Conservation (phyloP, 371 early-diverging fungal species). For the Mucor circinelloides region DNA sequence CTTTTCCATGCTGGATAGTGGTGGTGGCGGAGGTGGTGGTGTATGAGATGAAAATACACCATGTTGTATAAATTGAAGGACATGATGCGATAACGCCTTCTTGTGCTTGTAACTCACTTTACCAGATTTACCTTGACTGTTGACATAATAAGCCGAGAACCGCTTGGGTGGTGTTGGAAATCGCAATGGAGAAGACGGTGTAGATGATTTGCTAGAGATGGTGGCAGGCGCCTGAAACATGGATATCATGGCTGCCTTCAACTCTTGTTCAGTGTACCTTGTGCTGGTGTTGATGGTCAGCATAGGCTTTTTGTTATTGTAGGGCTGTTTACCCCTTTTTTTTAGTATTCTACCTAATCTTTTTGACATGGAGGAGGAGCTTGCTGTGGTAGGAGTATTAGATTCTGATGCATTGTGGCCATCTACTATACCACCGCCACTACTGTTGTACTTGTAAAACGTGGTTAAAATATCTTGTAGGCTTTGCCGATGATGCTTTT, state of each 20-base stretch:
- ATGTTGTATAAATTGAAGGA: neutral
- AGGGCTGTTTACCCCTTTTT: conserved; percentile 17
- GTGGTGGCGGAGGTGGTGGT: neutral
- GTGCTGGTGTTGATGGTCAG: neutral
- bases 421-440: neutral
- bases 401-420: neutral
- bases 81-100: neutral
- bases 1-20: neutral
- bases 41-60: neutral
- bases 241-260: neutral
- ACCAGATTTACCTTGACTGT: conserved; percentile 5
- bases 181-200: neutral
- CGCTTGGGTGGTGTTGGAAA: conserved; percentile 20
- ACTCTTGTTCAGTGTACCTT: neutral
- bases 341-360: conserved; percentile 11
- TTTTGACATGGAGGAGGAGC: conserved; percentile 15
- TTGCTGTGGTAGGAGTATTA: neutral
- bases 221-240: conserved; percentile 21
- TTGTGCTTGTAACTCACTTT: conserved; percentile 2
- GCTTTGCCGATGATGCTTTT: conserved; percentile 4
- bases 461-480: conserved; percentile 7
- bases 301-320: neutral
- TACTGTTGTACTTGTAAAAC: neutral
- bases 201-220: conserved; percentile 10
- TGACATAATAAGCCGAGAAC: conserved; percentile 20